phyloP scores from a whole-genome alignment of 2,329 filamentous ascomycete genomes.

The Scedosporium dehoogii region DNA sequence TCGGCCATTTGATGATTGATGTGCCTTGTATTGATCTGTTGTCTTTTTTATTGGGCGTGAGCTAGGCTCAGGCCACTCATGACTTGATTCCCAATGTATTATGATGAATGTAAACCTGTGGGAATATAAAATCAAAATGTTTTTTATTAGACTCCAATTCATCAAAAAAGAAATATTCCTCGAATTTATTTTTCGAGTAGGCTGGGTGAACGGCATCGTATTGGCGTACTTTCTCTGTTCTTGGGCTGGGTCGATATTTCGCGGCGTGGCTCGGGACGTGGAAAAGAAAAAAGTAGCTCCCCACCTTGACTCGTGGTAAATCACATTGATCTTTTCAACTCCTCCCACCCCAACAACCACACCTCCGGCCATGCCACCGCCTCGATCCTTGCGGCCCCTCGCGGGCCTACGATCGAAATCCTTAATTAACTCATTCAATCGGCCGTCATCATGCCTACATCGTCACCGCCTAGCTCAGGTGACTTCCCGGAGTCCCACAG shows the following conservation, averaged over 20 bases:
- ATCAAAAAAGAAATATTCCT: too few relatives aligned
- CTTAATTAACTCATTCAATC: constrained; percentile 8
- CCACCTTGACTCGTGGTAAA: not conserved
- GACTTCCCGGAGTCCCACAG: not conserved
- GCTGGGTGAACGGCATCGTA: too few relatives aligned
- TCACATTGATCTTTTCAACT: not conserved
- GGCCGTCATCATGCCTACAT: constrained; percentile 5
- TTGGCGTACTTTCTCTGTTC: too few relatives aligned
- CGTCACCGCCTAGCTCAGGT: not conserved
- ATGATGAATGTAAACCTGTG: not conserved
- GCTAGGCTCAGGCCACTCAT: not conserved
- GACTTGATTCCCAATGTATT: not conserved
- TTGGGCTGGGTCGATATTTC: not conserved
- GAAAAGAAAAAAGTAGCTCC: not conserved
- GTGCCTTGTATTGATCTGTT: not conserved
- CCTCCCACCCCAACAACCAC: not conserved
- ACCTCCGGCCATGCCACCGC: constrained; percentile 5
- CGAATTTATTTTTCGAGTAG: too few relatives aligned
- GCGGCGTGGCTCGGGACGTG: not conserved
- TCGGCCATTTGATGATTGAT: not conserved
- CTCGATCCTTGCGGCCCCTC: constrained; percentile 4
- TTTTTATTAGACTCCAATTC: too few relatives aligned
- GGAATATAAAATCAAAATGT: too few relatives aligned
- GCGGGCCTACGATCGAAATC: not conserved
- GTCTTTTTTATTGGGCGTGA: not conserved